Evolutionary conservation across 1,284 basidiomycete genomes (phyloP).

Genomic region (Thelephora terrestris): DNA sequence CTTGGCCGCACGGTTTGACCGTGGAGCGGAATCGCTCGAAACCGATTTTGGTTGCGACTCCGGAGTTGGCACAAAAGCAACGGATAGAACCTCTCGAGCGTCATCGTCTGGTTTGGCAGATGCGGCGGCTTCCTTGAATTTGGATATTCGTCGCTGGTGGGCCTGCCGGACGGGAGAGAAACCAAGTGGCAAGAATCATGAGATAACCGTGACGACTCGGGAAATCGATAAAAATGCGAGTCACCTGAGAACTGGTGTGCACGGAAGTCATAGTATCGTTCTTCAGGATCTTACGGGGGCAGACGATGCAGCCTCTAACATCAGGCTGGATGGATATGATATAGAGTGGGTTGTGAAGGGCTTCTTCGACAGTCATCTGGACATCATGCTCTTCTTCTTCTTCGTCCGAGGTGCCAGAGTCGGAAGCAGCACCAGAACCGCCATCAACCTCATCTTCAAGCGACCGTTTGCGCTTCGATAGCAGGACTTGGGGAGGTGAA

Average conservation of each 20-base stretch:
- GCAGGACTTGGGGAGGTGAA: constrained; percentile 5
- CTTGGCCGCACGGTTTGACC: constrained; percentile 50
- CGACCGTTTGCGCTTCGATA: constrained; percentile 12
- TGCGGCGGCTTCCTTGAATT: constrained; percentile 33
- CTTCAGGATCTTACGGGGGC: constrained; percentile 69
- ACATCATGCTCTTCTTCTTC: constrained; percentile 26
- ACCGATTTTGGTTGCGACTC: constrained; percentile 4
- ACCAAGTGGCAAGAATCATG: constrained; percentile 14
- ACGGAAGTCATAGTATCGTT: constrained; percentile 46
- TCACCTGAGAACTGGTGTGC: constrained; percentile 59
- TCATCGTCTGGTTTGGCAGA: constrained; percentile 30
- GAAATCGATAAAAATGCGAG: constrained; percentile 24
- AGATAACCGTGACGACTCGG: background rate
- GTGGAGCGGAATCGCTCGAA: background rate
- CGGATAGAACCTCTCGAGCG: constrained; percentile 37
- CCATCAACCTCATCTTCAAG: constrained; percentile 7
- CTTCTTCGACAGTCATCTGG: constrained; percentile 48
- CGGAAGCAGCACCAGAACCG: constrained; percentile 15
- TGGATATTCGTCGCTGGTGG: constrained; percentile 48
- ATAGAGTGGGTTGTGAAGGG: constrained; percentile 56
- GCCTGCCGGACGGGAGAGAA: constrained; percentile 28
- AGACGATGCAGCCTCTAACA: constrained; percentile 54
- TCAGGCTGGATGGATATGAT: constrained; percentile 42
- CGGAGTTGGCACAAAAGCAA: constrained; percentile 13
- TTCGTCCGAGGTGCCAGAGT: constrained; percentile 18